Evolutionary conservation across 192 early-diverging fungal genomes (phyloP), one percentile per base, ranked within the genome.

Genomic region (Pilobolus umbonatus): DNA sequence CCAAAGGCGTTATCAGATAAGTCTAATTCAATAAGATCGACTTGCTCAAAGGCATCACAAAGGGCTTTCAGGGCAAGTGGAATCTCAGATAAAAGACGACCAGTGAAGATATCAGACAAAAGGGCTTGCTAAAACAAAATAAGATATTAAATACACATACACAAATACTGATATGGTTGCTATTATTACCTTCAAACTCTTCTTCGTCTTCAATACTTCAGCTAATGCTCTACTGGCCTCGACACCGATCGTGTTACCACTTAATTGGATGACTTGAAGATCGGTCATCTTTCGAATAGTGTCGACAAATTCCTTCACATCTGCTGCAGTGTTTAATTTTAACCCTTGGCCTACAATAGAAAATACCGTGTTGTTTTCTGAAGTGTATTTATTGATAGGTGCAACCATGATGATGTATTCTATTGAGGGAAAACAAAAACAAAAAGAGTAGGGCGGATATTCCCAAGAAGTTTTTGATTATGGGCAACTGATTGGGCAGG

Each of bases 1-100:
- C 96, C 96, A 77, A 98, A 98, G n/a, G 96, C 96, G 62, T 98
- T 98, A 72, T 98, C 94, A 8, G 83, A 89, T 19, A 95, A 67
- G 72, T 92, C 87, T 24, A 93, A 75, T 68, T 94, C 89, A n/a
- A 85, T 73, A 17, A 95, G 79, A 22, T 83, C 80, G 65, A 89
- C 90, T 58, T 94, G 85, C 53, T 82, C 79, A 29, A 97, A 79
- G 4, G 92, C 88, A 47, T 85, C 86, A 42, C 91, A 87, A 24
- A 98, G 75, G 19, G 88, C 87, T 48, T 88, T 86, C 22, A 97
- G 67, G 39, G 86, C 84, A 36, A 77, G 75, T 48, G 92, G 92
- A 62, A 98, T 93, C 68, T 96, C 93, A 52, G 88, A 83, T 64
- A 87, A 82, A 36, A 97, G 78, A 38, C 96, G 88, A 26, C 93